Percentiles rank a stretch among this genome's conserved stretches.
Conservation (phyloP, 1,139 yeast species). For the Trichomonascaceae sp. region DNA sequence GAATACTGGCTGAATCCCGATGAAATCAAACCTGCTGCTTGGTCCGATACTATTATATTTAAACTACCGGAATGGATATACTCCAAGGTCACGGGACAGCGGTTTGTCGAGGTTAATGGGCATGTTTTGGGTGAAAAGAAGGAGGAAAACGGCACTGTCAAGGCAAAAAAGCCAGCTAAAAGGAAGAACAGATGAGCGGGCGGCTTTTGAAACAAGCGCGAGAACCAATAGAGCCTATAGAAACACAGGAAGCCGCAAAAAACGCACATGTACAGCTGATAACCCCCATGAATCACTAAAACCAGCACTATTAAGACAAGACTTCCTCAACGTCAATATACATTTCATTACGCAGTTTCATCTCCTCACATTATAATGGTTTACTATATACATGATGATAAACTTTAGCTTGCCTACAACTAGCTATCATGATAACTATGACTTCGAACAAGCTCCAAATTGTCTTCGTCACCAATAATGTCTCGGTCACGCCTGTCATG, state of each 20-base stretch:
- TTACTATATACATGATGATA: background rate
- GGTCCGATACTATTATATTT: constrained; percentile 52
- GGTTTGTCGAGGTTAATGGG: constrained; percentile 9
- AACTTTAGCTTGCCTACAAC: background rate
- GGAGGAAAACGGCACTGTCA: constrained; percentile 17
- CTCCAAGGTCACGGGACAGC: constrained; percentile 19
- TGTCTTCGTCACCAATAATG: constrained; percentile 19
- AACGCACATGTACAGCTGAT: too few relatives aligned
- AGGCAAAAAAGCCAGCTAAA: constrained; percentile 23
- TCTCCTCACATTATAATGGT: background rate
- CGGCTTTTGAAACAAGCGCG: too few relatives aligned
- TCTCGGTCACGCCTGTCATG: constrained; percentile 14
- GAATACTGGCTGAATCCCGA: constrained; percentile 33
- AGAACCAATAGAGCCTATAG: background rate
- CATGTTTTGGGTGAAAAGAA: constrained; percentile 4
- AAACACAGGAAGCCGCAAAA: too few relatives aligned
- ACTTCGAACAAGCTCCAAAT: constrained; percentile 34
- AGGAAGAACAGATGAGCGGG: constrained; percentile 19
- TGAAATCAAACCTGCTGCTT: constrained; percentile 40
- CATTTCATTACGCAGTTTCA: too few relatives aligned
- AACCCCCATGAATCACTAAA: too few relatives aligned
- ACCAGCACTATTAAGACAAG: too few relatives aligned
- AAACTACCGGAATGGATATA: constrained; percentile 28
- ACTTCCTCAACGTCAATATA: too few relatives aligned
- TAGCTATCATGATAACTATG: constrained; percentile 25